Percentiles rank a stretch among this genome's conserved stretches.
Conservation (phyloP, 164 flowering plant genomes). For the Amborella trichopoda region DNA sequence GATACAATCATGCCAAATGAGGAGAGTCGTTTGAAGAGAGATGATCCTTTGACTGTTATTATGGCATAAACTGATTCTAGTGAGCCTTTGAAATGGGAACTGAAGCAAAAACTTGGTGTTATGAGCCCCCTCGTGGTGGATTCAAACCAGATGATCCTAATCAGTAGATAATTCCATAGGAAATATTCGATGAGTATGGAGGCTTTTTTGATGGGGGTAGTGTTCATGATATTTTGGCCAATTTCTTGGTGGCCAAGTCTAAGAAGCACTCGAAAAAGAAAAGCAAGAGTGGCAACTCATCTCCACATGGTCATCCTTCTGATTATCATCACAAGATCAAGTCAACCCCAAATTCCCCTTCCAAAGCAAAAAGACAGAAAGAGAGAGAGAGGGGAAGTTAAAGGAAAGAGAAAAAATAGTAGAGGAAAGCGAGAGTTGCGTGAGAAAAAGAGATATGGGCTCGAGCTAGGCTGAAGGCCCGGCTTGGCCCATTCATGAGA, state of each 20-base stretch:
- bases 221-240: constrained; percentile 60
- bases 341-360: too few relatives aligned
- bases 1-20: constrained; percentile 93
- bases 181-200: constrained; percentile 97
- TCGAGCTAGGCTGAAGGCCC: constrained; percentile 27
- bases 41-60: constrained; percentile 94
- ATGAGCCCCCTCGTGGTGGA: constrained; percentile 96
- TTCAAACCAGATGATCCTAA: constrained; percentile 89
- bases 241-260: constrained; percentile 35
- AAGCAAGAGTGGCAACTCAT: constrained; percentile 31
- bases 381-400: too few relatives aligned
- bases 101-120: constrained; percentile 81
- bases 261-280: constrained; percentile 32
- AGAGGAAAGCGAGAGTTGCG: constrained; percentile 88
- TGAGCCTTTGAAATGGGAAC: constrained; percentile 97
- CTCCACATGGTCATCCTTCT: constrained; percentile 9
- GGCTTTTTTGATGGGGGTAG: constrained; percentile 68
- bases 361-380: too few relatives aligned
- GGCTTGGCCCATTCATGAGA: constrained; percentile 42
- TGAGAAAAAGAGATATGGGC: constrained; percentile 42
- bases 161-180: constrained; percentile 95
- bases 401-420: too few relatives aligned
- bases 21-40: constrained; percentile 81
- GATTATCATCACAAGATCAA: constrained; percentile 11
- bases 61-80: constrained; percentile 51